phyloP scores from a whole-genome alignment of 805 yeast genomes.

The Ogataea kodamae region DNA sequence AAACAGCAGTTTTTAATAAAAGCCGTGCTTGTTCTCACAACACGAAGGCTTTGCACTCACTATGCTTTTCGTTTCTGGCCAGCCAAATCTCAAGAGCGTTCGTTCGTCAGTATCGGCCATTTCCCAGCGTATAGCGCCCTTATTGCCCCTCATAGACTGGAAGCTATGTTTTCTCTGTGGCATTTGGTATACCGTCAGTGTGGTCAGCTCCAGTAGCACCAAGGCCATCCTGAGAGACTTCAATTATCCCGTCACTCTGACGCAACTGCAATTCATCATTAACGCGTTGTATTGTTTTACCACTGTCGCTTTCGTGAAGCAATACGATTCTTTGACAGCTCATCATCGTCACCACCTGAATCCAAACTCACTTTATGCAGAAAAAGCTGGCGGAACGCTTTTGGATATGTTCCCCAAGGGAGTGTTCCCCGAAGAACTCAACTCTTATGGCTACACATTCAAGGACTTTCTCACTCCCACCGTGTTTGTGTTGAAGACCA shows the following conservation, averaged over 20 bases:
- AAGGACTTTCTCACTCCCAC: slow-evolving; percentile 52
- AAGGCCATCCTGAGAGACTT: slow-evolving; percentile 69
- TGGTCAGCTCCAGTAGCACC: slow-evolving; percentile 76
- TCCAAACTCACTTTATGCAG: slow-evolving; percentile 34
- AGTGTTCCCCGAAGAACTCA: slow-evolving; percentile 42
- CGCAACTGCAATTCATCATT: slow-evolving; percentile 80
- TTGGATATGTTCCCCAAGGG: slow-evolving; percentile 43
- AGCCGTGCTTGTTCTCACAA: slow-evolving; percentile 2
- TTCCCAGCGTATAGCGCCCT: slow-evolving; percentile 7
- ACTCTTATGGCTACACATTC: slow-evolving; percentile 28
- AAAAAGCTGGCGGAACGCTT: slow-evolving; percentile 16
- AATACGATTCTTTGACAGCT: slow-evolving; percentile 34
- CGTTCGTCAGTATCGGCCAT: slow-evolving; percentile 10
- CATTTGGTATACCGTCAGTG: slow-evolving; percentile 77
- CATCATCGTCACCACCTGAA: slow-evolving; percentile 28
- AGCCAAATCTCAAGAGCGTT: slow-evolving; percentile 8
- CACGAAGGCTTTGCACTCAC: slow-evolving; percentile 3
- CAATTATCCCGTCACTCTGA: slow-evolving; percentile 81
- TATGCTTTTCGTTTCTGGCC: slow-evolving; percentile 20
- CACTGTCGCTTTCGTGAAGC: slow-evolving; percentile 25
- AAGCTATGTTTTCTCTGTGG: slow-evolving; percentile 48
- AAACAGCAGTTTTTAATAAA: slow-evolving; percentile 4
- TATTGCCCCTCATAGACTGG: slow-evolving; percentile 28
- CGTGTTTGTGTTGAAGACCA: slow-evolving; percentile 50
- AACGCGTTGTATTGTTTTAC: slow-evolving; percentile 59